phyloP scores from a whole-genome alignment of 352 stramenopile genomes.

The Pythium dissimile region DNA sequence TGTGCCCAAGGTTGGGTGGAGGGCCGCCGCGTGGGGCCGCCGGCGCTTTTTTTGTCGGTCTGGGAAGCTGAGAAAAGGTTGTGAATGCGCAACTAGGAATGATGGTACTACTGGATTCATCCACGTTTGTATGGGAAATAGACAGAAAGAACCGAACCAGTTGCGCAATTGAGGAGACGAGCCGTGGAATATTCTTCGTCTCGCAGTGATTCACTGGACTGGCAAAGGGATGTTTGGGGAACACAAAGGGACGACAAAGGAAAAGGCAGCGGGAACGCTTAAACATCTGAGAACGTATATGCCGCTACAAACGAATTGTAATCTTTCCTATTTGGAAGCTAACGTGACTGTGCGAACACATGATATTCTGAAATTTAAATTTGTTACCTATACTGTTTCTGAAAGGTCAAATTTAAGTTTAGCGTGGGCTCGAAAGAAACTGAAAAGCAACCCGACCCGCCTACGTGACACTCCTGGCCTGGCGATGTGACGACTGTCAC shows the following conservation, averaged over 20 bases:
- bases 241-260: conserved; percentile 5
- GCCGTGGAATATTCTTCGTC: conserved; percentile 10
- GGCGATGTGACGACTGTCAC: neutral
- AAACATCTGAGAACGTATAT: conserved; percentile 5
- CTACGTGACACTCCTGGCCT: neutral
- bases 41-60: too few relatives aligned
- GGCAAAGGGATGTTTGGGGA: neutral
- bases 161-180: conserved; percentile 1
- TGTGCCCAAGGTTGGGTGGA: neutral
- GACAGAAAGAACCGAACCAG: neutral
- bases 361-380: neutral
- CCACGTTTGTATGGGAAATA: neutral
- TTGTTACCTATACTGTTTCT: neutral
- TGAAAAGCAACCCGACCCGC: conserved; percentile 10
- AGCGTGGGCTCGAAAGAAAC: conserved; percentile 14
- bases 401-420: neutral
- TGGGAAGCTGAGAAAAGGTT: neutral
- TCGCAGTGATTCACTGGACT: conserved; percentile 4
- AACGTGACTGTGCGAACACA: neutral
- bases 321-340: neutral
- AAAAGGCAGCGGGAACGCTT: neutral
- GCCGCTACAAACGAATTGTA: conserved; percentile 1
- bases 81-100: conserved; percentile 8
- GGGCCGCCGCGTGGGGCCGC: neutral
- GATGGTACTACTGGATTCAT: neutral